Conservation (phyloP, 208 protist genomes). For the Trichomonas tenax region DNA sequence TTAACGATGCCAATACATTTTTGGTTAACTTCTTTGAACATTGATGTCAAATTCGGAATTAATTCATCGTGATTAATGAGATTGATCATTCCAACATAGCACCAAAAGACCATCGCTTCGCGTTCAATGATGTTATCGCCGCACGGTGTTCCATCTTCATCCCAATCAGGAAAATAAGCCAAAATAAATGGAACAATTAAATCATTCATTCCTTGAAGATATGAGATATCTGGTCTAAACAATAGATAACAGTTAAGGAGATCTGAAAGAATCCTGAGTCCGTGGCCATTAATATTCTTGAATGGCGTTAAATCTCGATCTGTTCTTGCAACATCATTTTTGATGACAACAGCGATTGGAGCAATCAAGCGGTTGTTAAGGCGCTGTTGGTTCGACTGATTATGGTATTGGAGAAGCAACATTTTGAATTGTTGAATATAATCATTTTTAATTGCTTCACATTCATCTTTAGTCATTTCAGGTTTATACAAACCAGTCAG, state of each 20-base stretch:
- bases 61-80: background rate
- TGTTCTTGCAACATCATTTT: background rate
- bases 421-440: background rate
- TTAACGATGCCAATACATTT: background rate
- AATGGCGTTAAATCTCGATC: background rate
- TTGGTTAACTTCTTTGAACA: background rate
- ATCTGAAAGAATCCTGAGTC: background rate
- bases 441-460: background rate
- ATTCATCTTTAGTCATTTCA: background rate
- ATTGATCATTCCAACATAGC: background rate
- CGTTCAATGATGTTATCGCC: background rate
- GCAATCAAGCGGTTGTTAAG: background rate
- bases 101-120: background rate
- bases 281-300: background rate
- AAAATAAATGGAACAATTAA: background rate
- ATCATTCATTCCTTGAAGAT: conserved; percentile 14
- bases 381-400: background rate
- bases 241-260: background rate
- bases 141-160: background rate
- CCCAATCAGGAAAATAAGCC: background rate
- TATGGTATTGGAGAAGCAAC: background rate
- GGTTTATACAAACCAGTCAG: background rate
- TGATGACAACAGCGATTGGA: background rate
- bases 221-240: background rate
- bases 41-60: background rate